phyloP scores from a whole-genome alignment of 805 yeast genomes.

The Cyberlindnera suaveolens region DNA sequence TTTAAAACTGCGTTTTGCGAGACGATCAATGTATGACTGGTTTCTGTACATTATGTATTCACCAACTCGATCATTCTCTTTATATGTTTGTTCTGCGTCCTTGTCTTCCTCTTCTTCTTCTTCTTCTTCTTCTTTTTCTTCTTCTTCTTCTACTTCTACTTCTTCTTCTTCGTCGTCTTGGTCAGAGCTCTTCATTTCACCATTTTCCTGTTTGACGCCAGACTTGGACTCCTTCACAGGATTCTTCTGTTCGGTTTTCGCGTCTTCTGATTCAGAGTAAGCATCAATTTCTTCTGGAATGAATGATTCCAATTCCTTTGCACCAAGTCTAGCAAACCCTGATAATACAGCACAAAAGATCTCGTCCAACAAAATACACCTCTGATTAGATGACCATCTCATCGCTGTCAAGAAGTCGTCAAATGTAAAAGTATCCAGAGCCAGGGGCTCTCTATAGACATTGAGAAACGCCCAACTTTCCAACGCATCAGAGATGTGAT shows the following conservation, averaged over 20 bases:
- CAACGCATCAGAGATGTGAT: conserved; percentile 36
- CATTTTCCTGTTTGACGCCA: conserved; percentile 1
- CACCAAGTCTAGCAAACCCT: conserved; percentile 42
- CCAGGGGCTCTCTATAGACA: conserved; percentile 56
- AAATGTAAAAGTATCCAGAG: conserved; percentile 69
- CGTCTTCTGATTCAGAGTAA: conserved; percentile 17
- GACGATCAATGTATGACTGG: conserved; percentile 69
- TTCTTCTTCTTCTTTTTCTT: conserved; percentile 16
- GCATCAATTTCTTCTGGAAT: conserved; percentile 20
- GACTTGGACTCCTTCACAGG: neutral
- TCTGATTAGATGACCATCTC: conserved; percentile 35
- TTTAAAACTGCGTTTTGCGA: conserved; percentile 65
- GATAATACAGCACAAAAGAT: conserved; percentile 61
- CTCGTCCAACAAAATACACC: conserved; percentile 54
- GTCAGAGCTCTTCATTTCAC: neutral
- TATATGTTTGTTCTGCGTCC: conserved; percentile 7
- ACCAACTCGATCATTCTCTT: conserved; percentile 24
- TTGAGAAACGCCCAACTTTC: conserved; percentile 75
- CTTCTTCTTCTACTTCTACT: conserved; percentile 15
- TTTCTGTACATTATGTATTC: conserved; percentile 49
- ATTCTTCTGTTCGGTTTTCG: neutral
- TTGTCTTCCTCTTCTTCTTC: conserved; percentile 15
- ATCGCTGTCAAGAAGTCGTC: conserved; percentile 61
- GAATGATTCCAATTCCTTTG: conserved; percentile 29
- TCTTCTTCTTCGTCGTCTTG: conserved; percentile 10